These are phyloP conservation scores for Phytophthora cactorum DNA, from an alignment of 352 stramenopile genomes.

Conservation along the genomic window DNA sequence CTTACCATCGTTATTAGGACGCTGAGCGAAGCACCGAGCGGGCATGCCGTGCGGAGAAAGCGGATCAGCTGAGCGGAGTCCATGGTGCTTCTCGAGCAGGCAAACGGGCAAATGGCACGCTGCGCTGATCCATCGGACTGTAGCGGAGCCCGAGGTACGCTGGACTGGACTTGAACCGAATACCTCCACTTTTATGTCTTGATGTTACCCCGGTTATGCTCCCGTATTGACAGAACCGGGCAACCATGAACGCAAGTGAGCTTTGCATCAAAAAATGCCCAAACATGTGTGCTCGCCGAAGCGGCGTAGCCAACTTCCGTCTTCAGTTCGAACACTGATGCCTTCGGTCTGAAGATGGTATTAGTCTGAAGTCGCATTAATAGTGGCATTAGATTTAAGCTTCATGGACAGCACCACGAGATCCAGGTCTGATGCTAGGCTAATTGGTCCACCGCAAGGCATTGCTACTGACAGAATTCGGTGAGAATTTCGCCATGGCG, in stretches of 20 bases:
- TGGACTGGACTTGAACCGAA: conserved; percentile 28
- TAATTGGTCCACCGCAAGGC: background rate
- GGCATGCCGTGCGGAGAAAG: conserved; percentile 40
- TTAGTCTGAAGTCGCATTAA: no score
- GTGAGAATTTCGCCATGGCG: conserved; percentile 3
- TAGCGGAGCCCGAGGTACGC: conserved; percentile 19
- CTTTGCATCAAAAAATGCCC: conserved; percentile 32
- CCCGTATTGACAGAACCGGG: conserved; percentile 12
- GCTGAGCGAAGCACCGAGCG: conserved; percentile 45
- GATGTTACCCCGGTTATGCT: conserved; percentile 6
- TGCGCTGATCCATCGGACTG: conserved; percentile 4
- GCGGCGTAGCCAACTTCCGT: background rate
- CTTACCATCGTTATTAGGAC: conserved; percentile 54
- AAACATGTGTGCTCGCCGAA: conserved; percentile 29
- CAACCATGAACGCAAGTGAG: conserved; percentile 20
- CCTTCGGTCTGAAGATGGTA: no score
- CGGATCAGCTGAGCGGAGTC: conserved; percentile 22
- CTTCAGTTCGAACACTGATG: background rate
- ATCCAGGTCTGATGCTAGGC: background rate
- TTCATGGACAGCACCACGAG: background rate
- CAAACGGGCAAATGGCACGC: conserved; percentile 15
- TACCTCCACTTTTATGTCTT: conserved; percentile 18
- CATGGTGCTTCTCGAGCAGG: conserved; percentile 20
- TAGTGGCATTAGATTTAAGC: no score
- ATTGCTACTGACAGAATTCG: conserved; percentile 5